Percentiles rank a stretch among this genome's conserved stretches.
Evolutionary conservation across 768 basidiomycete genomes (phyloP).

Genomic region (Leccinum truebloodii): DNA sequence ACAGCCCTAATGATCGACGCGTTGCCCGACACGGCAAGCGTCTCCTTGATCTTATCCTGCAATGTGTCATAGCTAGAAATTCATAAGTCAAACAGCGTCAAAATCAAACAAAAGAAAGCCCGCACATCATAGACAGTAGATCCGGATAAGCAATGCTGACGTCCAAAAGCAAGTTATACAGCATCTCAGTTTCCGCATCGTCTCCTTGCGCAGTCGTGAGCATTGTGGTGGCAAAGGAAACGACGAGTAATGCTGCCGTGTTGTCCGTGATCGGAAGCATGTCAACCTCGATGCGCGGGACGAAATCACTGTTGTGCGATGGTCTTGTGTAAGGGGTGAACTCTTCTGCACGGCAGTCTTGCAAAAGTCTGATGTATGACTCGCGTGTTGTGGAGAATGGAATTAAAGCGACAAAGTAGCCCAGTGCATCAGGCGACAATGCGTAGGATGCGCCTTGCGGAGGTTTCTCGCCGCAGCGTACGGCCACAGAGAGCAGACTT

Average conservation of each 20-base stretch:
- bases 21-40: conserved; percentile 71
- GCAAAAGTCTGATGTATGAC: conserved; percentile 60
- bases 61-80: conserved; percentile 66
- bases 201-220: conserved; percentile 75
- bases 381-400: conserved; percentile 61
- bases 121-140: conserved; percentile 70
- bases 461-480: conserved; percentile 39
- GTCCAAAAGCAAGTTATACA: conserved; percentile 76
- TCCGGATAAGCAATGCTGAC: conserved; percentile 70
- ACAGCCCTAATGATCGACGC: conserved; percentile 67
- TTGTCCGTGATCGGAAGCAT: conserved; percentile 64
- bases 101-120: conserved; percentile 20
- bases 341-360: conserved; percentile 59
- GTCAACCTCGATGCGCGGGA: conserved; percentile 55
- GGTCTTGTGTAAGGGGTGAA: conserved; percentile 39
- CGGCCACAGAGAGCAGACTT: conserved; percentile 62
- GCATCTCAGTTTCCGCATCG: conserved; percentile 77
- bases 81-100: conserved; percentile 9
- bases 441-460: conserved; percentile 44
- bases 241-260: conserved; percentile 66
- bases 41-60: conserved; percentile 72
- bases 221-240: conserved; percentile 77
- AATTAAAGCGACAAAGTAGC: conserved; percentile 78
- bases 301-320: conserved; percentile 43
- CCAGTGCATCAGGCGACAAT: conserved; percentile 62